These are phyloP conservation scores for Cyberlindnera bimundalis DNA, from an alignment of 805 yeast species.

Conservation along the genomic window DNA sequence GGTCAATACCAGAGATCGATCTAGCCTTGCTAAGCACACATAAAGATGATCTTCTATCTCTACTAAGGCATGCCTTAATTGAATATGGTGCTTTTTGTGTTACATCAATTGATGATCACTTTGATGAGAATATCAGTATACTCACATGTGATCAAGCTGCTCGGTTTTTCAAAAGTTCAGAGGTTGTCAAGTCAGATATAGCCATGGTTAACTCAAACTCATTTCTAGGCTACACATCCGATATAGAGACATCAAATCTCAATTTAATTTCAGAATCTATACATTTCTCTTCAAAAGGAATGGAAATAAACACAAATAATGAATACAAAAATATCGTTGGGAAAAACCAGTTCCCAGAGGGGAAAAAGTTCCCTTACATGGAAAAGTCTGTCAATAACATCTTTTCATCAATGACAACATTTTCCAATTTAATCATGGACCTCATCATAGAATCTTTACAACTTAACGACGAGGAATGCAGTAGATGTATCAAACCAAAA, in stretches of 20 bases:
- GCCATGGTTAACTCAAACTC: constrained; percentile 41
- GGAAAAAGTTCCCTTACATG: constrained; percentile 32
- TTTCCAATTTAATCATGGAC: constrained; percentile 40
- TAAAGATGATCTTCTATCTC: constrained; percentile 7
- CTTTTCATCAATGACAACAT: constrained; percentile 41
- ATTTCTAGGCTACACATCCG: constrained; percentile 43
- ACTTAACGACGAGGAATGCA: constrained; percentile 30
- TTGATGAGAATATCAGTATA: constrained; percentile 32
- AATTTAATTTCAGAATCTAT: constrained; percentile 34
- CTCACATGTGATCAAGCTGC: constrained; percentile 30
- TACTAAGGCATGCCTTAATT: constrained; percentile 49
- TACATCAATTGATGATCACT: constrained; percentile 40
- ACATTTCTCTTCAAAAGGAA: constrained; percentile 47
- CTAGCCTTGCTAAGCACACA: constrained; percentile 6
- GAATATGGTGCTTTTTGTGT: constrained; percentile 42
- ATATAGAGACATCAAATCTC: constrained; percentile 16
- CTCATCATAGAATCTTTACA: constrained; percentile 56
- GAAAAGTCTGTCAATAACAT: constrained; percentile 30
- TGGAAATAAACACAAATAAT: constrained; percentile 23
- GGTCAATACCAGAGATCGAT: constrained; percentile 21
- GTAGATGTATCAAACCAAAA: background rate
- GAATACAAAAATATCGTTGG: constrained; percentile 40
- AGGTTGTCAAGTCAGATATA: constrained; percentile 33
- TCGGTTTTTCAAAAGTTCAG: constrained; percentile 35
- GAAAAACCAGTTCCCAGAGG: constrained; percentile 43